Base-by-base conservation (phyloP, 129 eudicot genomes). In the Centella asiatica region DNA sequence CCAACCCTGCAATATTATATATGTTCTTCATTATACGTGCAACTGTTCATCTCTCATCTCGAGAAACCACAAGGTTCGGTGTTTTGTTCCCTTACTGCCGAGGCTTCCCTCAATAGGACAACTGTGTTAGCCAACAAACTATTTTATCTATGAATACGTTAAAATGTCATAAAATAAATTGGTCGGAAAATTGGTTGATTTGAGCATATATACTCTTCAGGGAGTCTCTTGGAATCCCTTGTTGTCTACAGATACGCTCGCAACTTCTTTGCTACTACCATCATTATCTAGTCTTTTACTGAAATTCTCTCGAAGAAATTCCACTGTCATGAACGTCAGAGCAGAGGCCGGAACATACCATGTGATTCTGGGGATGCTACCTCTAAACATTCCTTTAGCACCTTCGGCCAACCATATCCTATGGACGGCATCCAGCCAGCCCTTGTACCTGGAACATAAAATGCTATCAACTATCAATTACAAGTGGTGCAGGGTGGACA, bases 301-400 rank as follows among this genome's bases (percentile, higher is more conserved):
- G 69, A 80, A 86, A 45, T 79, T 75, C 23, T 90, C 95, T 72
- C 95, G 79, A 34, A 90, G 75, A 67, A 83, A 90, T 68, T 90
- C 97, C 39, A 90, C 95, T 34, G 89, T 92, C 97, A 90, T 90
- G 89, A 90, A 90, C 49, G 97, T 86, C 50, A 90, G 87, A 61
- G 97, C 97, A 29, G 97, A 90, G 27, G 95, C 97, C 11, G 97
- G 97, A 57, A 90, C 69, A 44, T 90, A 90, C 97, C 97, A 90
- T 50, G 80, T 62, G 26, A 90, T 82, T 67, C 97, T 81, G 32
- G 97, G 95, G 63, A 86, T 44, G 74, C 97, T 81, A 65, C 97
- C 97, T 68, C 87, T 76, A 76, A 90, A 90, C 75, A 86, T 53
- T 12, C 97, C 97, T 66, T 61, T 74, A 3, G 77, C 64, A 0